Evolutionary conservation across 208 protist species (phyloP), one percentile per base, ranked within the genome.

Genomic region (Sergeia podlipaevii): DNA sequence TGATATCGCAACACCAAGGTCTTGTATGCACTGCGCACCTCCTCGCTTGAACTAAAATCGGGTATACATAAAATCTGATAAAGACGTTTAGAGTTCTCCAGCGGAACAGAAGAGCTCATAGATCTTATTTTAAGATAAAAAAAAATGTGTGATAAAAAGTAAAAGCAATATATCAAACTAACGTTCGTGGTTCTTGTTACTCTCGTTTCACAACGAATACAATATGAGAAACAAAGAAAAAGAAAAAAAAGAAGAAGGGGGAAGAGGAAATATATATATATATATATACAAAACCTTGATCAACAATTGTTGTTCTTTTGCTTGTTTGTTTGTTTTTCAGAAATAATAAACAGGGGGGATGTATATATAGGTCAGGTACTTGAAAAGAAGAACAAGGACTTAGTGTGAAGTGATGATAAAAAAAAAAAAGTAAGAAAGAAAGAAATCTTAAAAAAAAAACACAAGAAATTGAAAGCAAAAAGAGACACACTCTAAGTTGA

Each of bases 1-100:
- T 99, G 97, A 49, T 92, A 98, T 36, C 96, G 80, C 6, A 97
- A 72, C 4, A 92, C 95, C n/a, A 97, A 61, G 13, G 90, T 70
- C 41, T 93, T 91, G 72, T 98, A 99, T 8, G 89, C 91, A 24
- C 70, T 76, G 10, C 97, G 96, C 21, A 98, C 92, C 42, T 93
- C 85, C 8, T 90, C 83, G 18, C 63, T 51, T 20, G 65, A 60
- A 33, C 93, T 96, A 60, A 94, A 95, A 57, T 89, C 63, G 24
- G 72, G 36, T 17, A 98, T 65, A 39, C 80, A 66, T 2, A 98
- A 56, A 3, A 93, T 73, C 43, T 91, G 76, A 50, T 98, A 98
- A 17, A 88, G 67, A 10, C 71, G 57, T 5, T 48, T 44, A 1
- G 64, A 69, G 24, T 39, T 43, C 50, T 78, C 65, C 17, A 78